A percentile compares a stretch with the other conserved stretches of the same genome.
Evolutionary conservation across 345 rosid genomes (phyloP).

Genomic region (Mangifera indica): DNA sequence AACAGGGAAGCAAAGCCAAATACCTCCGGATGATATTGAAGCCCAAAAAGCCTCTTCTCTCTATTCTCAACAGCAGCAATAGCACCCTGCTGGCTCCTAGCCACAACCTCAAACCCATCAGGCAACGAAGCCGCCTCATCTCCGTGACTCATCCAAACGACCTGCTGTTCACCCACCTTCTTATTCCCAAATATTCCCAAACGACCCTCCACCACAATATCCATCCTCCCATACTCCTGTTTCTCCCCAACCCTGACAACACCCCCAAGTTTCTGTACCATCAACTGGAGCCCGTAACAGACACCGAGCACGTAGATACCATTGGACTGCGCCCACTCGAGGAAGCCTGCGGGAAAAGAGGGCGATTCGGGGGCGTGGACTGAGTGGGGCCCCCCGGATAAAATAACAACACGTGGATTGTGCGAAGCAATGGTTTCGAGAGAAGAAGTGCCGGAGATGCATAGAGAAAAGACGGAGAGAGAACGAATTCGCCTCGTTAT

Average conservation of each 20-base stretch:
- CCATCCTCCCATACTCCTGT: conserved; percentile 97
- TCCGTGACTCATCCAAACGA: conserved; percentile 98
- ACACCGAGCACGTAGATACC: conserved; percentile 69
- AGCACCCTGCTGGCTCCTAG: conserved; percentile 69
- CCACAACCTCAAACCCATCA: conserved; percentile 73
- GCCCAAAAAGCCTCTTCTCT: conserved; percentile 66
- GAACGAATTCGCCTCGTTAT: conserved; percentile 91
- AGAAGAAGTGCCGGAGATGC: conserved; percentile 80
- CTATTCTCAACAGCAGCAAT: conserved; percentile 76
- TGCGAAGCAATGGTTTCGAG: conserved; percentile 55
- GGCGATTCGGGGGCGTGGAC: conserved; percentile 72
- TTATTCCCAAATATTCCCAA: conserved; percentile 62
- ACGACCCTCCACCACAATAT: conserved; percentile 57
- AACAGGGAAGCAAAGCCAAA: not conserved
- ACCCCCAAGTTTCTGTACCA: conserved; percentile 86
- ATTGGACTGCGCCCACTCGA: conserved; percentile 63
- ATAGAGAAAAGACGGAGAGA: conserved; percentile 79
- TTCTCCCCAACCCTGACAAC: conserved; percentile 66
- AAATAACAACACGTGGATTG: conserved; percentile 74
- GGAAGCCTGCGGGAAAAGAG: conserved; percentile 68
- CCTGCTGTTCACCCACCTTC: conserved; percentile 64
- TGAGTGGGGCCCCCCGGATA: conserved; percentile 97
- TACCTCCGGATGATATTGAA: conserved; percentile 98
- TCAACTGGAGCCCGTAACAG: conserved; percentile 83
- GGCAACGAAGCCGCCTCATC: conserved; percentile 79